Evolutionary conservation across 306 rosid genomes (phyloP), one percentile per base, ranked within the genome.

Genomic region (Quercus ilex): DNA sequence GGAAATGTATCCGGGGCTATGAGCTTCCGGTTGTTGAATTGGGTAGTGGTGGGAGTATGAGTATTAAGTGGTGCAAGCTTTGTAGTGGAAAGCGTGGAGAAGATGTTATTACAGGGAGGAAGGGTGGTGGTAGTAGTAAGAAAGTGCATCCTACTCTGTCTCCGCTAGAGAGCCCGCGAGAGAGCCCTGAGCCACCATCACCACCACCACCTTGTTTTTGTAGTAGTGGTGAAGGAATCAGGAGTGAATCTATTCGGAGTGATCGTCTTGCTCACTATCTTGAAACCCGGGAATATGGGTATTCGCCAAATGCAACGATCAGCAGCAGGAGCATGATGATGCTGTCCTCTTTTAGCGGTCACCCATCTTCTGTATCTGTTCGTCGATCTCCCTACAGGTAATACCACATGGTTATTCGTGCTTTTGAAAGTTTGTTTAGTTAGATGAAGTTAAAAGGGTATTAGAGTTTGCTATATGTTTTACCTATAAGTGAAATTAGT

Each of bases 61-160:
- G 73, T 18, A 19, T 79, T n/a, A 64, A 76, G 81, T 88, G 74
- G 60, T 95, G 98, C 88, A 90, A 88, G 86, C 79, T 80, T 59
- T 95, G 53, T 49, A 74, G 78, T 69, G 64, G 21, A 58, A 81
- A 82, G 75, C 31, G 11, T 85, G 93, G 14, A 83, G 92, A 85
- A 79, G 83, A 69, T 74, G 91, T 11, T 49, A 4, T 11, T 11
- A 49, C 11, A 11, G 17, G 84, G 76, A 79, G 83, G 58, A 90
- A 84, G 82, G 73, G 73, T 49, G 17, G 15, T 46, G 75, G 73
- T 49, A 49, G 15, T 52, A 68, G 81, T 78, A 94, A 93, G 80
- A 90, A 96, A 83, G 97, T 96, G 20, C 86, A 93, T 83, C 98
- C 98, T 83, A 87, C 97, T 51, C 88, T 79, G n/a, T 91, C 97